A percentile compares a stretch with the other conserved stretches of the same genome.
Evolutionary conservation across 1,284 basidiomycete genomes (phyloP).

Genomic region (Paramarasmius palmivorus): DNA sequence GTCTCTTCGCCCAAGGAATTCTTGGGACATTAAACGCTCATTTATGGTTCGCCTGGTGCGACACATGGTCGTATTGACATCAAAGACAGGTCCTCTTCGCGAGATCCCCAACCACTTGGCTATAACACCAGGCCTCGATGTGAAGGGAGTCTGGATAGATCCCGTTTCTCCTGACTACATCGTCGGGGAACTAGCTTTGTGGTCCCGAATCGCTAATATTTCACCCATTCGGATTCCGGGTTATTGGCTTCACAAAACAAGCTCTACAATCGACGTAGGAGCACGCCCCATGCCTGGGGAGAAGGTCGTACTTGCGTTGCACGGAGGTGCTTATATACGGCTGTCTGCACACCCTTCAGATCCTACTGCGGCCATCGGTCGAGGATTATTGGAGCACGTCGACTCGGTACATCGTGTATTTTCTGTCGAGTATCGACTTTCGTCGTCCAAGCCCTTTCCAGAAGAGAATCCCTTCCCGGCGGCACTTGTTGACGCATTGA

Average conservation of each 20-base stretch:
- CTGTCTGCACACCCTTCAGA: slow-evolving; percentile 45
- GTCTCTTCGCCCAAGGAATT: slow-evolving; percentile 38
- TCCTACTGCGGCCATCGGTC: slow-evolving; percentile 31
- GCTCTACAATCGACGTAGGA: slow-evolving; percentile 30
- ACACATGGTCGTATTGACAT: slow-evolving; percentile 23
- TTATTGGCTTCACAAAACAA: slow-evolving; percentile 54
- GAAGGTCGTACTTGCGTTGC: slow-evolving; percentile 51
- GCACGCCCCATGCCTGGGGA: slow-evolving; percentile 43
- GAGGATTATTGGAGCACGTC: slow-evolving; percentile 35
- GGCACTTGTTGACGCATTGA: slow-evolving; percentile 61
- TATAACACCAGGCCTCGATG: slow-evolving; percentile 35
- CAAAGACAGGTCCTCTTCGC: slow-evolving; percentile 32
- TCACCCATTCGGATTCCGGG: slow-evolving; percentile 47
- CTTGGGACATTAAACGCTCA: slow-evolving; percentile 41
- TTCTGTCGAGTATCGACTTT: slow-evolving; percentile 52
- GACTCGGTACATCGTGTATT: slow-evolving; percentile 42
- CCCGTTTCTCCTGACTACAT: slow-evolving; percentile 43
- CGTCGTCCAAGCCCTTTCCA: slow-evolving; percentile 34
- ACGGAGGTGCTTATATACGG: slow-evolving; percentile 49
- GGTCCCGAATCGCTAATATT: slow-evolving; percentile 42
- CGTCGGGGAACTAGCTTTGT: slow-evolving; percentile 44
- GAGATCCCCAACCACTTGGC: slow-evolving; percentile 37
- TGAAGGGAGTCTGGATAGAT: slow-evolving; percentile 56
- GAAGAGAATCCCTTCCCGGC: slow-evolving; percentile 55
- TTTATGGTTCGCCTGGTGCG: slow-evolving; percentile 37